phyloP scores from a whole-genome alignment of 805 yeast species.

The Metschnikowia aberdeeniae region DNA sequence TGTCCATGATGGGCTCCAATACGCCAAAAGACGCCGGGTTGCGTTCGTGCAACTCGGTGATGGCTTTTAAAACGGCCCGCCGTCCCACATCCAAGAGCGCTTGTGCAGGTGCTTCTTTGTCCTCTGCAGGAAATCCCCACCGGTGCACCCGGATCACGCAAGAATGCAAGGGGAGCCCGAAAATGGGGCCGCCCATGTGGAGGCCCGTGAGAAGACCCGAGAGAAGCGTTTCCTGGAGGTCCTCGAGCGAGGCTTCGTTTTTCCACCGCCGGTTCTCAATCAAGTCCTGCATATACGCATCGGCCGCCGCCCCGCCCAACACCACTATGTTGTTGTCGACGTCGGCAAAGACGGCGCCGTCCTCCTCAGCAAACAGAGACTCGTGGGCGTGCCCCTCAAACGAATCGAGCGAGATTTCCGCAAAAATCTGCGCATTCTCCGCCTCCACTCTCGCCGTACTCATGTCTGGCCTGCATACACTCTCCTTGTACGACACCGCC shows the following conservation, averaged over 20 bases:
- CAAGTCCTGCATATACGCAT: conserved; percentile 21
- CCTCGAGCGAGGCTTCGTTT: conserved; percentile 41
- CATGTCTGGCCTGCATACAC: conserved; percentile 28
- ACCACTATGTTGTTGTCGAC: conserved; percentile 47
- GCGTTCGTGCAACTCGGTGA: conserved; percentile 19
- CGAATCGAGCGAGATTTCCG: conserved; percentile 29
- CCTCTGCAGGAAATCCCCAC: conserved; percentile 55
- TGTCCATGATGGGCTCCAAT: conserved; percentile 86
- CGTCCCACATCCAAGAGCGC: conserved; percentile 43
- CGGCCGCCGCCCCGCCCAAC: conserved; percentile 30
- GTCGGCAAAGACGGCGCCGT: conserved; percentile 36
- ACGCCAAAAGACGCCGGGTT: conserved; percentile 41
- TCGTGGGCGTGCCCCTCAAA: conserved; percentile 37
- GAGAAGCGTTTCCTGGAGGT: conserved; percentile 49
- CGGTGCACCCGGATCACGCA: conserved; percentile 49
- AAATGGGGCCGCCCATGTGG: conserved; percentile 63
- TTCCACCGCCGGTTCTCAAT: conserved; percentile 46
- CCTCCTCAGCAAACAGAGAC: conserved; percentile 33
- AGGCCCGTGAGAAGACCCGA: conserved; percentile 60
- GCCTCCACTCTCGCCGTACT: conserved; percentile 17
- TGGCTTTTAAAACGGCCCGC: conserved; percentile 27
- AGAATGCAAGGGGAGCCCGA: conserved; percentile 57
- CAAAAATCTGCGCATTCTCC: conserved; percentile 20
- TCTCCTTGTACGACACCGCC: conserved; percentile 87
- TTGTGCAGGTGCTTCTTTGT: conserved; percentile 27